phyloP scores from a whole-genome alignment of 2,329 filamentous ascomycete species.

The Exutisphaerella laricina region DNA sequence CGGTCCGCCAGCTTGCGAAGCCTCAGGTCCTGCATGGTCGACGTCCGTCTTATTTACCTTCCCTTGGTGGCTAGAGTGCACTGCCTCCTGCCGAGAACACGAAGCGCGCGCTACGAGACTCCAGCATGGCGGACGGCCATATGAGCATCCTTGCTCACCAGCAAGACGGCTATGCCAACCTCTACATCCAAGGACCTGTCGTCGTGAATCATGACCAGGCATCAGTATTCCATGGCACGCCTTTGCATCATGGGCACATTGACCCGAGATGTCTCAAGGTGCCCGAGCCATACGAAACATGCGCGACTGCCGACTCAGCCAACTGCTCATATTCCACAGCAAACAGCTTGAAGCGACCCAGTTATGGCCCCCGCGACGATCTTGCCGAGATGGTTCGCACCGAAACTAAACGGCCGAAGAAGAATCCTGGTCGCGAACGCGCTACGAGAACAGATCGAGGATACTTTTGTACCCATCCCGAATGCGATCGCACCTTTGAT shows the following conservation, averaged over 20 bases:
- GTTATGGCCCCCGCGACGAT: neutral
- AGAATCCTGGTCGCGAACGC: neutral
- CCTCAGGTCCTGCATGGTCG: too few relatives aligned
- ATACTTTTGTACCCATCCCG: conserved; percentile 3
- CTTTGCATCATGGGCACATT: too few relatives aligned
- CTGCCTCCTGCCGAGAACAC: neutral
- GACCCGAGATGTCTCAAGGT: too few relatives aligned
- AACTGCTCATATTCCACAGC: neutral
- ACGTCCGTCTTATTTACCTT: too few relatives aligned
- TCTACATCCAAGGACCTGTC: too few relatives aligned
- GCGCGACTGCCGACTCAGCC: neutral
- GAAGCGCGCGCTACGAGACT: neutral
- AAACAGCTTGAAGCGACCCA: neutral
- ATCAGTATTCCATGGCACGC: too few relatives aligned
- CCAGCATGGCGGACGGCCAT: neutral
- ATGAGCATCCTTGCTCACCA: neutral
- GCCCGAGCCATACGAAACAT: neutral
- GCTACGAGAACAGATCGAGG: neutral
- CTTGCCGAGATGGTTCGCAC: neutral
- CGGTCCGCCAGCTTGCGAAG: too few relatives aligned
- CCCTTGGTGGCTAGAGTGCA: neutral
- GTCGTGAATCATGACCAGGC: too few relatives aligned
- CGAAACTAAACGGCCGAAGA: neutral
- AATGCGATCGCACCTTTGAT: conserved; percentile 1
- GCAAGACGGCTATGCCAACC: neutral